These are phyloP conservation scores for Hypoxylon fuscum DNA, from an alignment of 495 filamentous ascomycete genomes.

Conservation along the genomic window DNA sequence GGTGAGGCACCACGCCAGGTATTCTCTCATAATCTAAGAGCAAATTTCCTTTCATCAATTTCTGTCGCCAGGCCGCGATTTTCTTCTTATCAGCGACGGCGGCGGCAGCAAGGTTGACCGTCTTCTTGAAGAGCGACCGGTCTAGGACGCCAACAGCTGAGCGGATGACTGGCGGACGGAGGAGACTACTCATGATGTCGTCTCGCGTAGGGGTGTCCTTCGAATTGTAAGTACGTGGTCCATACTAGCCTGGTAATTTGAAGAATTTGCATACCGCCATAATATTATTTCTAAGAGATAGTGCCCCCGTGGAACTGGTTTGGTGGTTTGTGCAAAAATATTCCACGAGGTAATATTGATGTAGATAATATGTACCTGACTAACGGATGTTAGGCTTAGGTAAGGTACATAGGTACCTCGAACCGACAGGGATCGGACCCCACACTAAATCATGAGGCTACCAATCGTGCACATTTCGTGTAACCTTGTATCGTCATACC, in stretches of 20 bases:
- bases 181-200: conserved; percentile 54
- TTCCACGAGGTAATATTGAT: too few relatives aligned
- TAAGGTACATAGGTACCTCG: too few relatives aligned
- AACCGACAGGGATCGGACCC: conserved; percentile 27
- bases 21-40: conserved; percentile 63
- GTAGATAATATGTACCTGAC: too few relatives aligned
- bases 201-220: conserved; percentile 23
- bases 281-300: conserved; percentile 7
- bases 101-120: conserved; percentile 79
- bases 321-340: conserved; percentile 18
- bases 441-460: conserved; percentile 24
- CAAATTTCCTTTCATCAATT: conserved; percentile 66
- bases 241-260: neutral
- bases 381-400: too few relatives aligned
- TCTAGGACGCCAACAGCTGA: conserved; percentile 72
- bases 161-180: conserved; percentile 85
- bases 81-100: conserved; percentile 73
- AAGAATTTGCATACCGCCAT: conserved; percentile 25
- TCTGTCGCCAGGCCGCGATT: conserved; percentile 71
- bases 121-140: conserved; percentile 81
- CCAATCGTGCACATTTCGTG: conserved; percentile 4
- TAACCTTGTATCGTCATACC: conserved; percentile 26
- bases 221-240: neutral
- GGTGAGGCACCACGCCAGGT: conserved; percentile 63
- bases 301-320: too few relatives aligned